Evolutionary conservation across 192 early-diverging fungal genomes (phyloP).

Genomic region (Backusella macrospora): DNA sequence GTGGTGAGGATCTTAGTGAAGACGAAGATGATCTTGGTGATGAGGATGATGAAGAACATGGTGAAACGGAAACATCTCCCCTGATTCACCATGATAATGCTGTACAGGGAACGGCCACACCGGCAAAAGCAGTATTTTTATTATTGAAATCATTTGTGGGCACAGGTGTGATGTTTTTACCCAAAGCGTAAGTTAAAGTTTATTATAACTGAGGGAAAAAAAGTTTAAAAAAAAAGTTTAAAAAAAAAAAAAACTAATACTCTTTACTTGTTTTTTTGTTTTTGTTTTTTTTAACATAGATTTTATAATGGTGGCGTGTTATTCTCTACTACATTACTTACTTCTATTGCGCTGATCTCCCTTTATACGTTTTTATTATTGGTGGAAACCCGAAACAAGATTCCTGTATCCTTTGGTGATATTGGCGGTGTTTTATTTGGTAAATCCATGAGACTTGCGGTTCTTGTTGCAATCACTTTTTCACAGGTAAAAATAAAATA

Average conservation of each 20-base stretch:
- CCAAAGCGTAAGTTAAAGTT: conserved; percentile 55
- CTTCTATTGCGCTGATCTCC: conserved; percentile 68
- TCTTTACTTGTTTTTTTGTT: too few relatives aligned
- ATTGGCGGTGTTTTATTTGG: conserved; percentile 63
- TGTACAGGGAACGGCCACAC: conserved; percentile 63
- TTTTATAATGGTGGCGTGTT: conserved; percentile 79
- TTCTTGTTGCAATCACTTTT: conserved; percentile 72
- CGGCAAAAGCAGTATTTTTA: conserved; percentile 75
- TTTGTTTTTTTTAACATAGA: conserved; percentile 47
- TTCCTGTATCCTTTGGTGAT: conserved; percentile 78
- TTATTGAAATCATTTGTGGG: conserved; percentile 83
- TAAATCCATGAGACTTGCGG: conserved; percentile 62
- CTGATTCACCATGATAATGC: conserved; percentile 43
- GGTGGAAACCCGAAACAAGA: conserved; percentile 65
- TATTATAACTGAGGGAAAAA: background rate
- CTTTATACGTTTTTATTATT: conserved; percentile 72
- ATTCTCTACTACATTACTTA: conserved; percentile 67
- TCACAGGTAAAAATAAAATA: conserved; percentile 58
- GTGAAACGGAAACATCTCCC: conserved; percentile 37
- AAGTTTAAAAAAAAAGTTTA: background rate
- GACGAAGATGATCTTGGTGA: conserved; percentile 71
- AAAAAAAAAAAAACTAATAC: background rate
- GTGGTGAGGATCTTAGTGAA: conserved; percentile 86
- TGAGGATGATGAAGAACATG: conserved; percentile 40
- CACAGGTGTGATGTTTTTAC: conserved; percentile 70